Evolutionary conservation across 805 yeast species (phyloP), one percentile per base, ranked within the genome.

Genomic region (Teunomyces aglyptinius): DNA sequence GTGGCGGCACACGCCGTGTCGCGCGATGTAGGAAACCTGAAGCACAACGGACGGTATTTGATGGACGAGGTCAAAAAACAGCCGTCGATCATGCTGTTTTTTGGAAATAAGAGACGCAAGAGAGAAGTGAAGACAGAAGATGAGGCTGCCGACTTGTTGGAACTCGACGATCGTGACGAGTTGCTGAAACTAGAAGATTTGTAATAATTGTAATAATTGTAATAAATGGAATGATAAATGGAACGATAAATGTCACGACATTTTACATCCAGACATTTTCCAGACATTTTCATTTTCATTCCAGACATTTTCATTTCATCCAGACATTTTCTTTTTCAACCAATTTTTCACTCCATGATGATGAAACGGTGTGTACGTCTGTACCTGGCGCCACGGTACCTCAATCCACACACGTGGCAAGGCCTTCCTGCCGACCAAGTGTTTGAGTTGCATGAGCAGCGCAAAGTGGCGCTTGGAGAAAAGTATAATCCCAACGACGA

Each of bases 361-460:
- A 6, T 24, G 7, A 24, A 24, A 31, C 38, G 38, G 16, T 18
- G 12, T 22, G 40, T 20, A 18, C 38, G 35, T 8, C 13, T 20
- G 38, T 41, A 41, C 29, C 38, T 41, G 38, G 29, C 44, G 8
- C 43, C 43, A 11, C 44, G 33, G 41, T 78, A 78, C 54, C 68
- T 81, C 49, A 77, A 78, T 46, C 95, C 95, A 3, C 80, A 79
- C 46, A 75, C 78, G 44, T 86, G 95, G 95, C 70, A 73, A 43
- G 86, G 84, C 0, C 71, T 85, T 48, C 84, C 88, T 11, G 77
- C 86, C 12, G 80, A 81, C 47, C 73, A 76, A 50, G 79, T 86
- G 41, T 72, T 85, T 49, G 77, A 77, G 49, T 70, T 86, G 49
- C 86, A 81, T 60, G 71, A 78, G 52, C 71, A 80, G 56, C 75